Base-by-base conservation (phyloP, 768 basidiomycete species). In the Ephemerocybe angulata region DNA sequence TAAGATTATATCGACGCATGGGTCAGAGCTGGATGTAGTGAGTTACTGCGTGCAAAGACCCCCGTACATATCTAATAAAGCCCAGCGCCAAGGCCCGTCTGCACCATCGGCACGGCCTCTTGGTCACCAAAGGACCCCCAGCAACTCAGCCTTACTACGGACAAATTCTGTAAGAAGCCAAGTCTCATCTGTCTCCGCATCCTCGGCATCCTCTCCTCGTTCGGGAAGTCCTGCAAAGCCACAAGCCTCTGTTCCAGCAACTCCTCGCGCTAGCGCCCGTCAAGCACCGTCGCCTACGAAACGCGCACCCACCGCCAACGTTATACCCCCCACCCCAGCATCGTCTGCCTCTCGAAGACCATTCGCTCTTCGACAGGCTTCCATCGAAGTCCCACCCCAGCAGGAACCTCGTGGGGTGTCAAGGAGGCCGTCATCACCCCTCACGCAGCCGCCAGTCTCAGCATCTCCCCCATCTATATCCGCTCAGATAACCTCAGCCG, bases 1-100 rank as follows among this genome's bases (percentile, higher is more conserved):
- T 64, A 89, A 93, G 67, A 90, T 98, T 58, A 90, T 82, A 66
- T 64, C 80, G 3, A 69, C 86, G 24, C 73, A 79, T 62, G 79
- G 79, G 31, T 67, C 69, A 53, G 80, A 82, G 63, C 62, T 67
- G 41, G 76, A 76, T 4, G 61, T 33, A 17, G 48, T 50, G 48
- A 50, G 48, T 33, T 13, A 8, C 17, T 35, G 17, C 33, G 10
- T 35, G 8, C 17, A 17, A 8, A 8, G 33, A 35, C 17, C 17
- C 33, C 38, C 24, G 43, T 8, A 35, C 33, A 35, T 17, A 8
- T 35, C 33, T 8, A 41, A 49, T 22, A 38, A 17, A 33, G 65
- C 63, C 62, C n/a, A 58, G 13, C 46, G 62, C 11, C 54, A 61
- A 24, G 59, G 61, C n/a, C 54, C 62, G n/a, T 38, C 63, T 27